These are phyloP conservation scores for Dillenia turbinata DNA, from an alignment of 164 flowering plant genomes.

Conservation along the genomic window DNA sequence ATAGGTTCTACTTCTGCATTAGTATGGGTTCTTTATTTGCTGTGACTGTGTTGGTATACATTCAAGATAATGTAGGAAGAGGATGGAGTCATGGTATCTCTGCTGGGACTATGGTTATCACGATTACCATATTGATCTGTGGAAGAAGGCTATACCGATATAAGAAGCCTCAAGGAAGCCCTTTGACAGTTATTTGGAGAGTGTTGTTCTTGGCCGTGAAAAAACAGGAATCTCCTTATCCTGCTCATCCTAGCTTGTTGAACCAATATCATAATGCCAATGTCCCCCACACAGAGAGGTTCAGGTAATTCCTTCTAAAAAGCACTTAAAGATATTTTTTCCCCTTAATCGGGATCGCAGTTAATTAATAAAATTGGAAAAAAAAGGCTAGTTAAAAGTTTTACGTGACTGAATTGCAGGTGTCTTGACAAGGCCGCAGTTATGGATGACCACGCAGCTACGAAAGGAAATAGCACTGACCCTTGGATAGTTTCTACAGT, in stretches of 20 bases:
- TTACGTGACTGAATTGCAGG: constrained; percentile 26
- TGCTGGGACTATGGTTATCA: constrained; percentile 66
- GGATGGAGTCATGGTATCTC: constrained; percentile 89
- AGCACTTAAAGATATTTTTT: neutral
- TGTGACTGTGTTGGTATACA: constrained; percentile 71
- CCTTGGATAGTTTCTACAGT: constrained; percentile 62
- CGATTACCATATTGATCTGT: constrained; percentile 41
- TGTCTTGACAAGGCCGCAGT: constrained; percentile 91
- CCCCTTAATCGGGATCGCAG: too few species aligned
- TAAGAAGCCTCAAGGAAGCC: constrained; percentile 74
- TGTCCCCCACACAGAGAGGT: constrained; percentile 51
- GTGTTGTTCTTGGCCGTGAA: constrained; percentile 65
- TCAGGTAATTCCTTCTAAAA: constrained; percentile 36
- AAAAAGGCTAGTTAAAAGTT: neutral
- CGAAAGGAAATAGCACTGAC: constrained; percentile 18
- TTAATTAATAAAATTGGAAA: neutral
- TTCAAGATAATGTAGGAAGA: constrained; percentile 90
- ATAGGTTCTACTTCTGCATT: constrained; percentile 75
- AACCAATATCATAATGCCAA: constrained; percentile 45
- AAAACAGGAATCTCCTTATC: constrained; percentile 48
- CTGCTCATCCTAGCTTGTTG: constrained; percentile 52
- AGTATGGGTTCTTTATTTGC: constrained; percentile 85
- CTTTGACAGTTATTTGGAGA: constrained; percentile 70
- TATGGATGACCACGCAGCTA: constrained; percentile 24
- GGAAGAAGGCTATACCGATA: constrained; percentile 60